Evolutionary conservation across 352 stramenopile genomes (phyloP).

Genomic region (Pythium periplocum): DNA sequence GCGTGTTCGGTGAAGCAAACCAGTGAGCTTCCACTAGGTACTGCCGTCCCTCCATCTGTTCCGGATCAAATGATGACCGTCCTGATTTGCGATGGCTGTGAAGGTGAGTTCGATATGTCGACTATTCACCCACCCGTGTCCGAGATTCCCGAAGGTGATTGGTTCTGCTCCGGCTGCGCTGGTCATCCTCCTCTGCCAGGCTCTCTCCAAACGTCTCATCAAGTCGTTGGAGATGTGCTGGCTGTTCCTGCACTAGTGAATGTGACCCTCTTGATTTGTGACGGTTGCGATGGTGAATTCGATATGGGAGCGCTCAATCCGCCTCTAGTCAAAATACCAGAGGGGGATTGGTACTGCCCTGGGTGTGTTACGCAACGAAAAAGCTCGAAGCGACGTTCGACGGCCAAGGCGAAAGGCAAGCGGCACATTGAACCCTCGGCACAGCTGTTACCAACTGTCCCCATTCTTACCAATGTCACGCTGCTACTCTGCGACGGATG

Average conservation of each 20-base stretch:
- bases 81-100: conserved; percentile 65
- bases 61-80: conserved; percentile 26
- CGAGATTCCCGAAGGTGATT: conserved; percentile 40
- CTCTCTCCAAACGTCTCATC: too few species aligned
- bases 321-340: conserved; percentile 33
- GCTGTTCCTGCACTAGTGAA: neutral
- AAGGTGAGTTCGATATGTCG: conserved; percentile 51
- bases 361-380: conserved; percentile 12
- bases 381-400: neutral
- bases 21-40: neutral
- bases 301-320: conserved; percentile 42
- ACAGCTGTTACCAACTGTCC: neutral
- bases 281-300: conserved; percentile 65
- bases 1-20: conserved; percentile 2
- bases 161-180: conserved; percentile 23
- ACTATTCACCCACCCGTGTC: conserved; percentile 33
- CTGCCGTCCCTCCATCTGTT: neutral
- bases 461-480: conserved; percentile 16
- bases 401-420: too few species aligned
- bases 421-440: too few species aligned
- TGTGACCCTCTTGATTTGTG: conserved; percentile 59
- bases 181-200: too few species aligned
- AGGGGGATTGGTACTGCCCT: conserved; percentile 41
- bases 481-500: conserved; percentile 63
- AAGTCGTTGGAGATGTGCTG: too few species aligned